Conservation (phyloP, 441 rosid species). For the Populus hybrid region DNA sequence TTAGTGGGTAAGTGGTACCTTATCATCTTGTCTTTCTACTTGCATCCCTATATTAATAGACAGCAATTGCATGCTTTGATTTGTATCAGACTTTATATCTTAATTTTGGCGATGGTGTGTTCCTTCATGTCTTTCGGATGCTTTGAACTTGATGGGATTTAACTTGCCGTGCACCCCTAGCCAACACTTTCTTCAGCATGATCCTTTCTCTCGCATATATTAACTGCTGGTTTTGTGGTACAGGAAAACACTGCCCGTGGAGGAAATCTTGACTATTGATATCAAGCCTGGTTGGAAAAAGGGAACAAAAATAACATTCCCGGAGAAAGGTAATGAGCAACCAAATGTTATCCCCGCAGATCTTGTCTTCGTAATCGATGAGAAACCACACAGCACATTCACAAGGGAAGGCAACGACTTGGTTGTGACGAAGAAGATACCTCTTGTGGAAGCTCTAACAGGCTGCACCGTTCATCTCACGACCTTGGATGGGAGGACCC, state of each 20-base stretch:
- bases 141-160: no score
- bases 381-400: slow-evolving; percentile 68
- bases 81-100: no score
- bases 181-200: no score
- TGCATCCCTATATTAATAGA: no score
- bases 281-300: slow-evolving; percentile 89
- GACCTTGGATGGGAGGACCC: slow-evolving; percentile 56
- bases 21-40: neutral
- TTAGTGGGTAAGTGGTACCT: slow-evolving; percentile 32
- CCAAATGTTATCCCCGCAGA: slow-evolving; percentile 60
- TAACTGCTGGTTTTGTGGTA: slow-evolving; percentile 8
- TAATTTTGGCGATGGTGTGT: no score
- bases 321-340: slow-evolving; percentile 79
- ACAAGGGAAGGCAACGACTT: slow-evolving; percentile 77
- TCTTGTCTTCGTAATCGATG: slow-evolving; percentile 70
- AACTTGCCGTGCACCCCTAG: no score
- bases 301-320: slow-evolving; percentile 83
- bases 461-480: slow-evolving; percentile 54
- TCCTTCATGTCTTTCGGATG: no score
- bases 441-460: slow-evolving; percentile 64
- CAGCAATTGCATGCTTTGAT: no score
- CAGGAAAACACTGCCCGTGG: slow-evolving; percentile 66
- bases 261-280: slow-evolving; percentile 67
- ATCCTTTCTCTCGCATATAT: neutral
- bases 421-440: slow-evolving; percentile 49